Base-by-base conservation (phyloP, 495 filamentous ascomycete species). In the Neurospora terricola region DNA sequence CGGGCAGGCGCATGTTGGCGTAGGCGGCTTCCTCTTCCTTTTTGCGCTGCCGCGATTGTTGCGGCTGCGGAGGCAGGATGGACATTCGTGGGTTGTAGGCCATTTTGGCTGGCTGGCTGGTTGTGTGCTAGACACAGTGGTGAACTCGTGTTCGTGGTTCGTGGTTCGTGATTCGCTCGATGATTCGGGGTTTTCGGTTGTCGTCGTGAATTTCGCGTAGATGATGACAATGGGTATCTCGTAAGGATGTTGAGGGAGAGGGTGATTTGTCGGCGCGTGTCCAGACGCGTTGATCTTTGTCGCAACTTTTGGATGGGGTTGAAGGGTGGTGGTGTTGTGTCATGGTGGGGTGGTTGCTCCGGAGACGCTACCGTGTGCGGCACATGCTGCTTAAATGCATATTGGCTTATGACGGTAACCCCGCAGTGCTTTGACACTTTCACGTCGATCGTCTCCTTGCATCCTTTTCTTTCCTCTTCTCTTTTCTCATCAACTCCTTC, bases 1-100 rank as follows among this genome's bases (percentile, higher is more conserved):
- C 94, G 23, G 86, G 81, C 81, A 97, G 84, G 74, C 91, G 90
- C 93, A 97, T 96, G 83, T 96, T 90, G 30, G 92, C 91, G 84
- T 96, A 80, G 34, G 79, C 94, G 75, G 88, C 89, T 73, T 95
- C 92, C 74, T 93, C 91, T 79, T 93, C 92, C 82, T 92, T 92
- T 80, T 89, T 91, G 77, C 85, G 83, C 72, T 87, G 80, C 73
- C 84, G 86, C 69, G 89, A 84, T 45, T 91, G 87, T 77, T 90
- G 89, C 81, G 90, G 88, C 78, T 79, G 76, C 66, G 79, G 75
- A 30, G 86, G 87, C 38, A 86, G 82, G 76, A 89, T 88, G 82
- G 93, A 96, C 90, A 93, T 94, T 80, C 94, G 90, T 74, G 88
- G 84, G 75, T 93, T 93, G 84, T 90, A 94, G 70, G 90, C 84